Base-by-base conservation (phyloP, 1,284 basidiomycete species). In the Trametes polyzona region DNA sequence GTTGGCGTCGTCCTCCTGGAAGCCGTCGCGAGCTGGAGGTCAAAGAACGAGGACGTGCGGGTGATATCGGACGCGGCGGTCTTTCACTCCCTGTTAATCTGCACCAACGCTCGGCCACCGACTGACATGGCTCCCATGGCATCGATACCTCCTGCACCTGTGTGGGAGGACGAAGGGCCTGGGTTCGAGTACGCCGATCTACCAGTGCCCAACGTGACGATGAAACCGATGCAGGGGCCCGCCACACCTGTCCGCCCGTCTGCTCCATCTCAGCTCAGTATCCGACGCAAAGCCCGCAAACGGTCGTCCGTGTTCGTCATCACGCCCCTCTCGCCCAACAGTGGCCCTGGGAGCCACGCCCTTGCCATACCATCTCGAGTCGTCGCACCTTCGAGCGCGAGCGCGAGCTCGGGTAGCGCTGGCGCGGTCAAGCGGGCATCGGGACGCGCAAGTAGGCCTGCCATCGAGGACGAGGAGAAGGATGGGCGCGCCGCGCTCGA, bases 1-100 rank as follows among this genome's bases (percentile, higher is more conserved):
- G 30, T 58, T 4, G 58, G 55, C 0, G 24, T 47, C 4, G 51
- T 44, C n/a, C 55, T 63, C 5, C 17, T 27, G 23, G 58, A 49
- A 5, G 61, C 61, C 1, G 58, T 58, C 7, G 32, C 49, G 21
- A 53, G 43, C 35, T 63, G 56, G 52, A 48, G 40, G 16, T 7
- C 32, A 5, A 52, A 56, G 12, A 41, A 21, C 0, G 16, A 1
- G 9, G 21, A n/a, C 24, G 14, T 19, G 27, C 11, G 35, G 23
- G 21, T 24, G 17, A n/a, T 44, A 8, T 37, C 43, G 2, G 44
- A 52, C 16, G 32, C 51, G 4, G 27, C 36, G 19, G 42, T 50
- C 3, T 41, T 51, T 30, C 36, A 51, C 32, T 36, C 52, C 5
- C 37, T 54, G 16, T n/a, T 51, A 17, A 26, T 37, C 11, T 50